Percentiles rank a stretch among this genome's conserved stretches.
Conservation (phyloP, 108 stramenopile species). For the Fragilaria crotonensis region DNA sequence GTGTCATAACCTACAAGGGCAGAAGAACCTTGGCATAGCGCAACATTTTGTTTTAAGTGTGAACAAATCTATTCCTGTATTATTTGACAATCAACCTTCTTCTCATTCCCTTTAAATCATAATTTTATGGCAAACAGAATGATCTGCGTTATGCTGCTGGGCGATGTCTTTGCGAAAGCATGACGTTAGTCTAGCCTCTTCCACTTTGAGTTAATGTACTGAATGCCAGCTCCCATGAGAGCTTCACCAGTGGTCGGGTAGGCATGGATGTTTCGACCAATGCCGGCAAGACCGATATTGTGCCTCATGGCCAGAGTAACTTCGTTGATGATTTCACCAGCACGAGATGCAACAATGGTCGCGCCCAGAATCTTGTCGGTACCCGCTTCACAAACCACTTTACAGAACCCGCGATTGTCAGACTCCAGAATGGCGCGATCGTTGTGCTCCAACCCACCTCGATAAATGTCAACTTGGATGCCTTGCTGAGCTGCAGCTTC, state of each 20-base stretch:
- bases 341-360: slow-evolving; percentile 86
- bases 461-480: slow-evolving; percentile 71
- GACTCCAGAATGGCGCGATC: slow-evolving; percentile 90
- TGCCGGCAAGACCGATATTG: slow-evolving; percentile 61
- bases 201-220: slow-evolving; percentile 71
- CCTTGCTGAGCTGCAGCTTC: slow-evolving; percentile 42
- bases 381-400: slow-evolving; percentile 73
- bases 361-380: slow-evolving; percentile 89
- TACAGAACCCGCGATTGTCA: slow-evolving; percentile 82
- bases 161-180: too few species aligned
- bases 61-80: too few species aligned
- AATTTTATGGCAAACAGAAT: too few species aligned
- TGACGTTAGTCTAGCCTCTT: slow-evolving; percentile 13
- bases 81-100: too few species aligned
- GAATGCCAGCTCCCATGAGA: slow-evolving; percentile 76
- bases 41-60: too few species aligned
- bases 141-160: too few species aligned
- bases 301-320: slow-evolving; percentile 90
- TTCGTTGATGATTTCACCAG: slow-evolving; percentile 95
- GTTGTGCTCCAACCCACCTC: slow-evolving; percentile 73
- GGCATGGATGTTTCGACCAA: slow-evolving; percentile 90
- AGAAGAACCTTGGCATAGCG: too few species aligned
- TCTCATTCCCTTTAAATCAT: too few species aligned
- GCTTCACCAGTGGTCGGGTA: slow-evolving; percentile 91
- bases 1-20: too few species aligned